Conservation (phyloP, 768 basidiomycete genomes). For the Hericium alpestre region DNA sequence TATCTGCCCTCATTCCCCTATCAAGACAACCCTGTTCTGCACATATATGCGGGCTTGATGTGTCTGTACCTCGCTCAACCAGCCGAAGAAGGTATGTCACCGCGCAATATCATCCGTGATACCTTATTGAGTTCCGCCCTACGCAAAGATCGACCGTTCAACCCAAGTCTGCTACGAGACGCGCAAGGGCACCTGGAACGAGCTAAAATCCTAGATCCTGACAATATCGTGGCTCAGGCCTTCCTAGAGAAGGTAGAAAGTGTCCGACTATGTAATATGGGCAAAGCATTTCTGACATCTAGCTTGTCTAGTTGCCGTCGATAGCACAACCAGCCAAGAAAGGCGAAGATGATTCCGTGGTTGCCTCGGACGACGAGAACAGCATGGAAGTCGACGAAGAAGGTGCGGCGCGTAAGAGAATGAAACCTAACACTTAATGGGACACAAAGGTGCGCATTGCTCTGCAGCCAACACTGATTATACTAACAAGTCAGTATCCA, state of each 20-base stretch:
- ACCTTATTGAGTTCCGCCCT: too few relatives aligned
- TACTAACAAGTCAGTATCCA: neutral
- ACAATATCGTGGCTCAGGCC: constrained; percentile 38
- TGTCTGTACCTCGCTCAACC: constrained; percentile 51
- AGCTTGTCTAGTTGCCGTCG: neutral
- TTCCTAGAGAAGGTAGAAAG: constrained; percentile 46
- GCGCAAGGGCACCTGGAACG: constrained; percentile 60
- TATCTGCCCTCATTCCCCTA: constrained; percentile 85
- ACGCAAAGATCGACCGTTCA: constrained; percentile 6
- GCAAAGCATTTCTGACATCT: neutral
- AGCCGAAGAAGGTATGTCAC: constrained; percentile 3
- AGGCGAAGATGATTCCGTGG: neutral
- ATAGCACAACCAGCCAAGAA: neutral
- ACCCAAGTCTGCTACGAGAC: constrained; percentile 33
- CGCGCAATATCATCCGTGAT: neutral
- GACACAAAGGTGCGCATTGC: neutral
- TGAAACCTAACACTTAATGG: too few relatives aligned
- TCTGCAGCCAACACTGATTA: too few relatives aligned
- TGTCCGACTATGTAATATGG: neutral
- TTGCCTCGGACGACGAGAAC: neutral
- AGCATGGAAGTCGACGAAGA: neutral
- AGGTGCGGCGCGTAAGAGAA: neutral
- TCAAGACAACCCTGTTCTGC: constrained; percentile 69
- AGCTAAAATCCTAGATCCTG: constrained; percentile 47
- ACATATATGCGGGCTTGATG: constrained; percentile 75